These are phyloP conservation scores for Fusarium odoratissimum DNA, from an alignment of 2,329 filamentous ascomycete genomes.

Conservation along the genomic window DNA sequence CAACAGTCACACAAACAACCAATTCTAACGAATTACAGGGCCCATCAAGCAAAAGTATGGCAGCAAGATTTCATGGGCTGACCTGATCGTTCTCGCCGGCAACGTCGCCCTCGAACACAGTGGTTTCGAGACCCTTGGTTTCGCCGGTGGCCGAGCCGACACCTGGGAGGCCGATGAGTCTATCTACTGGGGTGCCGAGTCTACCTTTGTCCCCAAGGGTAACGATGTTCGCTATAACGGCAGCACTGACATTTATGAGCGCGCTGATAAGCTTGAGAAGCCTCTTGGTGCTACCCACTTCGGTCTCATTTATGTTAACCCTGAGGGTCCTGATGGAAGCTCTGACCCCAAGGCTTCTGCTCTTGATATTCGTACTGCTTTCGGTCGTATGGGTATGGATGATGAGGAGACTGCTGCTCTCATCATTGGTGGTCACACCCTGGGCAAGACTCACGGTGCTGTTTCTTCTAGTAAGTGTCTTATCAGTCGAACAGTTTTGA, in stretches of 20 bases:
- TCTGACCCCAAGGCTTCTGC: constrained; percentile 77
- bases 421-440: constrained; percentile 81
- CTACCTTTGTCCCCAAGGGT: constrained; percentile 70
- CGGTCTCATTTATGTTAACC: constrained; percentile 82
- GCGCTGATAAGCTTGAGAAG: constrained; percentile 68
- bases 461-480: constrained; percentile 67
- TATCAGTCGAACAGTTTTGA: no score
- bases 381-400: constrained; percentile 84
- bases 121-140: constrained; percentile 79
- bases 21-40: constrained; percentile 45
- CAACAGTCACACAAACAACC: fast-evolving
- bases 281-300: constrained; percentile 74
- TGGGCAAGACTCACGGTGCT: constrained; percentile 85
- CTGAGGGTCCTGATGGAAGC: constrained; percentile 78
- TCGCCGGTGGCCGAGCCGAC: constrained; percentile 77
- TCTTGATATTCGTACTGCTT: constrained; percentile 78
- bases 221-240: constrained; percentile 77
- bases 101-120: constrained; percentile 84
- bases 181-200: constrained; percentile 81
- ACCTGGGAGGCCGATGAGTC: constrained; percentile 81
- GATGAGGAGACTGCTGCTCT: constrained; percentile 84
- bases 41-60: constrained; percentile 89
- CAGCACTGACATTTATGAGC: constrained; percentile 64
- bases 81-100: constrained; percentile 76
- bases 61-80: constrained; percentile 84